phyloP scores from a whole-genome alignment of 2,329 filamentous ascomycete species.

The Alternaria longipes region DNA sequence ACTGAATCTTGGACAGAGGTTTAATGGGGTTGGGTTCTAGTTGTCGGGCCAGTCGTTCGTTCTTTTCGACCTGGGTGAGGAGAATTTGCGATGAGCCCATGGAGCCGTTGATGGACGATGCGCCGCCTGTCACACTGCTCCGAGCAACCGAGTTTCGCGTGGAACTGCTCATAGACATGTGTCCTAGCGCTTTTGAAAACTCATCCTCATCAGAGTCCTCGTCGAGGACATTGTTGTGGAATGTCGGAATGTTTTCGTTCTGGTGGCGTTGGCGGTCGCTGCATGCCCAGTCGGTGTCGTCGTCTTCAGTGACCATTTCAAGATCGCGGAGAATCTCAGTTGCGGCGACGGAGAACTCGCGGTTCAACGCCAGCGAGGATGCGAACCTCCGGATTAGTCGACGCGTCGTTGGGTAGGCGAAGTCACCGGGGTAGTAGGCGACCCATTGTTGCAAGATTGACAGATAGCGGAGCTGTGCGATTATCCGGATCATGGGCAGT shows the following conservation, averaged over 20 bases:
- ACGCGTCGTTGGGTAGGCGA: constrained; percentile 79
- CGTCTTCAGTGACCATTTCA: constrained; percentile 80
- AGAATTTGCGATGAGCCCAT: constrained; percentile 55
- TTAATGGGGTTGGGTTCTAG: constrained; percentile 75
- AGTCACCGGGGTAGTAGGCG: constrained; percentile 88
- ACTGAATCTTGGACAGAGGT: constrained; percentile 83
- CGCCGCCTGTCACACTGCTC: constrained; percentile 39
- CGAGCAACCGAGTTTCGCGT: constrained; percentile 43
- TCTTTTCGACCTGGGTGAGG: constrained; percentile 76
- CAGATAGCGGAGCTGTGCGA: constrained; percentile 83
- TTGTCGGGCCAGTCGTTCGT: constrained; percentile 77
- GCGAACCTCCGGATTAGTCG: constrained; percentile 80
- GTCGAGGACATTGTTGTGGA: constrained; percentile 53
- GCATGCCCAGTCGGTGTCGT: constrained; percentile 92
- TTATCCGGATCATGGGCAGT: constrained; percentile 78
- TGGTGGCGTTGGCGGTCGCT: constrained; percentile 70
- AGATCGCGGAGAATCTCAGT: constrained; percentile 85
- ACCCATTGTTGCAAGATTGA: constrained; percentile 90
- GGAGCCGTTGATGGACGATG: constrained; percentile 37
- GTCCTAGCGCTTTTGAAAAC: constrained; percentile 42
- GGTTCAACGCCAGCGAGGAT: constrained; percentile 74
- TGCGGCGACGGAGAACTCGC: constrained; percentile 84
- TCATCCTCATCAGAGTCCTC: constrained; percentile 51
- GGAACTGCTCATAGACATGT: constrained; percentile 38
- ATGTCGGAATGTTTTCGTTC: constrained; percentile 54